phyloP scores from a whole-genome alignment of 805 yeast genomes.

The Cyberlindnera mycetangii region DNA sequence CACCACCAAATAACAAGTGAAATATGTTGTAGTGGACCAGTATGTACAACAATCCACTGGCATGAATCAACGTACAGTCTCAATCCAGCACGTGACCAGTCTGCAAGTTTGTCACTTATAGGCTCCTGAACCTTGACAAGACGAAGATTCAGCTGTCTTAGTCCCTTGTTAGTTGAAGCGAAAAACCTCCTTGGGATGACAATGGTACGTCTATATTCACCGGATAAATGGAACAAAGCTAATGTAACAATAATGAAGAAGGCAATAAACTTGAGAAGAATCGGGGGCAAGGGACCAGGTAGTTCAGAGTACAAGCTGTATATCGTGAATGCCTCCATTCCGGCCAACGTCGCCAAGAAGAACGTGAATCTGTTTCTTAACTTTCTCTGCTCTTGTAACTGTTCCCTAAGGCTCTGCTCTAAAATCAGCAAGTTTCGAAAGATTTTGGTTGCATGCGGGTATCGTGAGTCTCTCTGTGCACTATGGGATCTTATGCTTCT shows the following conservation, averaged over 20 bases:
- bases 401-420: constrained; percentile 83
- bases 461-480: constrained; percentile 24
- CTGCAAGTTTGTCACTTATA: constrained; percentile 35
- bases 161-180: constrained; percentile 81
- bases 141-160: constrained; percentile 77
- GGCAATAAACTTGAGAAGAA: constrained; percentile 49
- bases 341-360: constrained; percentile 39
- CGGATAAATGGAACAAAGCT: constrained; percentile 77
- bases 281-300: constrained; percentile 34
- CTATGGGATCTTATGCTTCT: constrained; percentile 25
- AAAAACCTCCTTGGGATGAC: constrained; percentile 78
- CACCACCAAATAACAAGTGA: constrained; percentile 12
- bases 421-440: constrained; percentile 78
- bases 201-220: constrained; percentile 85
- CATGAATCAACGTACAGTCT: constrained; percentile 24
- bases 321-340: constrained; percentile 37
- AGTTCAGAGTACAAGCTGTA: constrained; percentile 40
- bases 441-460: constrained; percentile 62
- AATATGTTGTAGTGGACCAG: constrained; percentile 16
- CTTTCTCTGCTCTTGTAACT: constrained; percentile 67
- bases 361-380: constrained; percentile 47
- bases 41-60: constrained; percentile 1
- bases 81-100: constrained; percentile 31
- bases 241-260: constrained; percentile 65
- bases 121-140: constrained; percentile 58